Evolutionary conservation across 371 early-diverging fungal species (phyloP).

Genomic region (Nosema muscidifuracis): DNA sequence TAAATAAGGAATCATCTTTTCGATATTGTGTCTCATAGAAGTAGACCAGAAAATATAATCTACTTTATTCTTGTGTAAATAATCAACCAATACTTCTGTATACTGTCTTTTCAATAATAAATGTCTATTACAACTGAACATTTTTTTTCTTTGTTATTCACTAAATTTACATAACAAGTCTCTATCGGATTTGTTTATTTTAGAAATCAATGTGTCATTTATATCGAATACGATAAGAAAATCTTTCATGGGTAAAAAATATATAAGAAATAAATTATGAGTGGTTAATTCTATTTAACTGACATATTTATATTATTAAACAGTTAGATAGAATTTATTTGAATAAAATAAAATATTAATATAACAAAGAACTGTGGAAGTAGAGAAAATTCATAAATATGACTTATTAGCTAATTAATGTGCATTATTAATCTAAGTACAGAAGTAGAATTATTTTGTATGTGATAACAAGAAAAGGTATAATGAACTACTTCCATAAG

Average conservation of each 20-base stretch:
- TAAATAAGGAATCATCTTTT: slow-evolving; percentile 26
- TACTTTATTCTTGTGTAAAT: slow-evolving; percentile 36
- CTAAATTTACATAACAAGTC: neutral
- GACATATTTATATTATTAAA: too few species aligned
- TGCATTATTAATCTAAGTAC: too few species aligned
- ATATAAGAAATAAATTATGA: too few species aligned
- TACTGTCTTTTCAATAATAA: slow-evolving; percentile 48
- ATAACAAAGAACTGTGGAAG: too few species aligned
- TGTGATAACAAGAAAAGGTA: too few species aligned
- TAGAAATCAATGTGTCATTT: neutral
- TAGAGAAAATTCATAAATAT: too few species aligned
- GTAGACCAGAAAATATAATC: slow-evolving; percentile 58
- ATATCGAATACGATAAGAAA: neutral
- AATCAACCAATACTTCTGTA: slow-evolving; percentile 31
- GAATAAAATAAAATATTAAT: too few species aligned
- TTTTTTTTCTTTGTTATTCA: neutral
- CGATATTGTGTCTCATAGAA: slow-evolving; percentile 51
- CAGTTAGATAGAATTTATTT: too few species aligned
- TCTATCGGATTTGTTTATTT: neutral
- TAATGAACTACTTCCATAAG: too few species aligned
- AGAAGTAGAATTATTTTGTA: too few species aligned
- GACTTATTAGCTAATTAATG: too few species aligned
- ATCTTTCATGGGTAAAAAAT: neutral
- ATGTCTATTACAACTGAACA: neutral
- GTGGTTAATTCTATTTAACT: too few species aligned